Percentiles rank a stretch among this genome's conserved stretches.
phyloP scores from a whole-genome alignment of 1,139 yeast species.

The Candida tetrigidarum region DNA sequence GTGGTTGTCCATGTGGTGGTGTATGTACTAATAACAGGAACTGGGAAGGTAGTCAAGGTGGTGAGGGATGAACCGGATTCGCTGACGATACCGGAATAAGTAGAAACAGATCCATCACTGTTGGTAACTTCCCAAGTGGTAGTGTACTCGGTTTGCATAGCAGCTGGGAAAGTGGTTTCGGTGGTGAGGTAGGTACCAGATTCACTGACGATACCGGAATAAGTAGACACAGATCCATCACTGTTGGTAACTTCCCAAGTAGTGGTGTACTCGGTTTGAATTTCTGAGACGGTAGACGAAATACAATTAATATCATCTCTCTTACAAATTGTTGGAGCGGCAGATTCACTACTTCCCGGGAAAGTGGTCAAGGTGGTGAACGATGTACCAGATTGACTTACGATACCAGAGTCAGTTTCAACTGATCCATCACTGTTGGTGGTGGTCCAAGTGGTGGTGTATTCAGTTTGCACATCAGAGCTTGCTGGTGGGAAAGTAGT shows the following conservation, averaged over 20 bases:
- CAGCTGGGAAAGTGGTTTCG: constrained; percentile 11
- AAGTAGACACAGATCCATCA: constrained; percentile 19
- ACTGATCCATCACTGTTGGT: neutral
- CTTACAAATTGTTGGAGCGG: no score
- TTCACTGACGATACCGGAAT: constrained; percentile 13
- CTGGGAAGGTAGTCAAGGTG: no score
- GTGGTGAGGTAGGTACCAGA: constrained; percentile 7
- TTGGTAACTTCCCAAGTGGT: constrained; percentile 22
- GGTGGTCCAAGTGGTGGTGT: neutral
- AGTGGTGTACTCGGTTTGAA: constrained; percentile 14
- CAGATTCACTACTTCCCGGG: no score
- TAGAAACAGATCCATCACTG: constrained; percentile 21
- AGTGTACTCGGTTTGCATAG: no score
- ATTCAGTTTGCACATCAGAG: no score
- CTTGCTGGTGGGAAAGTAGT: no score
- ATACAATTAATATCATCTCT: no score
- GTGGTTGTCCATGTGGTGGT: constrained; percentile 10
- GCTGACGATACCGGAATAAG: no score
- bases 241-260: constrained; percentile 12
- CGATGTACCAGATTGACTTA: constrained; percentile 9
- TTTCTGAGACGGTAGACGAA: neutral
- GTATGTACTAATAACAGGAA: constrained; percentile 6
- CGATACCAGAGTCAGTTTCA: neutral
- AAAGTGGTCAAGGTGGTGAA: constrained; percentile 5
- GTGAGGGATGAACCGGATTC: no score